phyloP scores from a whole-genome alignment of 1,284 basidiomycete species.

The Schizophyllum commune region DNA sequence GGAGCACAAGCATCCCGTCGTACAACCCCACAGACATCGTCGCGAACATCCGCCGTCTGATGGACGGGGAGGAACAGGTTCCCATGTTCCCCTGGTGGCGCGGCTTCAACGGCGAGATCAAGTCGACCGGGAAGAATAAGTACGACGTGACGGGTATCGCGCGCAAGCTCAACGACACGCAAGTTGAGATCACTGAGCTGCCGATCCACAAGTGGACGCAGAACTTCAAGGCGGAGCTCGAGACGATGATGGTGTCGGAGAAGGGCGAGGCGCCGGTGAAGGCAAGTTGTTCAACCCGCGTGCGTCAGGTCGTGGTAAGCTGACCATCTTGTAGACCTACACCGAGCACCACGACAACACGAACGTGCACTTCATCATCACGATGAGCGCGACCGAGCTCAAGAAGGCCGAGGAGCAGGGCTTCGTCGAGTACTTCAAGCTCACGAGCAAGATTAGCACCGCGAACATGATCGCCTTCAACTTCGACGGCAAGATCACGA shows the following conservation, averaged over 20 bases:
- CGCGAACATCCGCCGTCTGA: conserved; percentile 79
- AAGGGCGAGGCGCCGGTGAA: conserved; percentile 63
- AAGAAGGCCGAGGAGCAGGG: conserved; percentile 88
- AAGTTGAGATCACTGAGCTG: conserved; percentile 92
- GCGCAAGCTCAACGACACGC: conserved; percentile 78
- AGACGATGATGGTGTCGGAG: conserved; percentile 62
- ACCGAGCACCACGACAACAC: conserved; percentile 94
- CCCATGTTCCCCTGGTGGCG: conserved; percentile 97
- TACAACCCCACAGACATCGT: conserved; percentile 94
- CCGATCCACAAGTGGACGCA: conserved; percentile 96
- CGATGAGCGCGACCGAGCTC: conserved; percentile 76
- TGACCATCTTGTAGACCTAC: conserved; percentile 60
- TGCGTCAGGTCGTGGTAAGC: neutral
- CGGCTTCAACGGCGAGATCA: conserved; percentile 89
- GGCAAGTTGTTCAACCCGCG: conserved; percentile 26
- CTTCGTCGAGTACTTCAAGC: conserved; percentile 87
- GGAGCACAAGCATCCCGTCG: conserved; percentile 92
- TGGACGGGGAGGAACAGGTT: conserved; percentile 80
- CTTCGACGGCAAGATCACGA: conserved; percentile 93
- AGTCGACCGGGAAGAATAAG: conserved; percentile 74
- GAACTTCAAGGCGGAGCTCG: conserved; percentile 86
- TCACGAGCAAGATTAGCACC: conserved; percentile 77
- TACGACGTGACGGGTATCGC: conserved; percentile 80
- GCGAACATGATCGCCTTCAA: conserved; percentile 99
- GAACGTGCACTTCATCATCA: conserved; percentile 87